A percentile compares a stretch with the other conserved stretches of the same genome.
Evolutionary conservation across 2,329 filamentous ascomycete species (phyloP).

Genomic region (Venturia aucupariae): DNA sequence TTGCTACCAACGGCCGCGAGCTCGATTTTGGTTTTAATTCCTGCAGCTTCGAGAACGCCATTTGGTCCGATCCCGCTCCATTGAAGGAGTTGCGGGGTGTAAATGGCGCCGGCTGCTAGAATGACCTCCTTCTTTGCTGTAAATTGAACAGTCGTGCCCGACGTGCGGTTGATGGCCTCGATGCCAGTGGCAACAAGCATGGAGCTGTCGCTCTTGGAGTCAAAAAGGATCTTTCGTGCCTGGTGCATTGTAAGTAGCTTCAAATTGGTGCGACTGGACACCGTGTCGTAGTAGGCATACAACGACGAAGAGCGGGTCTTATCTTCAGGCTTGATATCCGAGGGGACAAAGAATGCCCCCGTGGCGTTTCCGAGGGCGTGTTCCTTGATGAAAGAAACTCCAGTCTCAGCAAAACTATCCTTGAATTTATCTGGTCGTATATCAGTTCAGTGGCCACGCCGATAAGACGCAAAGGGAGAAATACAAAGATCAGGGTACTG

Average conservation of each 20-base stretch:
- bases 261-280: background rate
- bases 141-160: background rate
- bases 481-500: background rate
- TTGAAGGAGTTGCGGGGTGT: conserved; percentile 13
- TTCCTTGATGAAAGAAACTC: background rate
- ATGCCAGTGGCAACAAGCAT: background rate
- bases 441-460: background rate
- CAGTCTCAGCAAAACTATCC: background rate
- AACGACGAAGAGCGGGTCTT: background rate
- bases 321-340: background rate
- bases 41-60: background rate
- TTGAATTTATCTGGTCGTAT: background rate
- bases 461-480: background rate
- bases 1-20: conserved; percentile 12
- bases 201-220: background rate
- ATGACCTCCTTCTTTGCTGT: conserved; percentile 14
- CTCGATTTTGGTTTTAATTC: conserved; percentile 9
- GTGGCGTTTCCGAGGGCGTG: background rate
- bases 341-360: background rate
- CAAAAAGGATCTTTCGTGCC: background rate
- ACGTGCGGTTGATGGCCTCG: background rate
- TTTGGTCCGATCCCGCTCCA: conserved; percentile 11
- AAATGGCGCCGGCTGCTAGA: conserved; percentile 10
- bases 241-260: conserved; percentile 1
- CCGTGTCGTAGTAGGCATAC: background rate